A percentile compares a stretch with the other conserved stretches of the same genome.
phyloP scores from a whole-genome alignment of 805 yeast genomes.

The Saccharomycopsis sp. region DNA sequence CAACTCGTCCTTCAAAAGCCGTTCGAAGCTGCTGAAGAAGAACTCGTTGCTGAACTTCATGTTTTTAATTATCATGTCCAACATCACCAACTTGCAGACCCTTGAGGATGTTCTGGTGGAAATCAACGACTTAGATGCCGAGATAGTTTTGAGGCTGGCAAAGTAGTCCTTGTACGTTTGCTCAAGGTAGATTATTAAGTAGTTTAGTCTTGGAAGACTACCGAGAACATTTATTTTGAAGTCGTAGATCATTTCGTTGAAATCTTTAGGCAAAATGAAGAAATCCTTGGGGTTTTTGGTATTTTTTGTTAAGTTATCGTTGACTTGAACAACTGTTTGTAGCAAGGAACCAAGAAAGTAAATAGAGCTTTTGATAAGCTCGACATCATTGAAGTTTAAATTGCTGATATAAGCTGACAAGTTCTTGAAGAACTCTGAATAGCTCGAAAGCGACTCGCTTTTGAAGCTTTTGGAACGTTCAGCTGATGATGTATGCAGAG shows the following conservation, averaged over 20 bases:
- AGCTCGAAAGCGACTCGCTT: neutral
- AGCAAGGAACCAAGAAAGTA: slow-evolving; percentile 7
- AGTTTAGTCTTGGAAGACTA: neutral
- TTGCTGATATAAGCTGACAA: neutral
- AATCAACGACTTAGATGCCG: neutral
- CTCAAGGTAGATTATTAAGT: slow-evolving; percentile 1
- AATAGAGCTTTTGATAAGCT: neutral
- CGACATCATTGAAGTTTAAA: slow-evolving; percentile 1
- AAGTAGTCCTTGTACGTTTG: neutral
- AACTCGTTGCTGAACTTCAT: slow-evolving; percentile 2
- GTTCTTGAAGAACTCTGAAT: neutral
- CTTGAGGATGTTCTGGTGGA: slow-evolving; percentile 4
- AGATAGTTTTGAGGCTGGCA: neutral
- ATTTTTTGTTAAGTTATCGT: neutral
- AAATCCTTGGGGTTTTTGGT: neutral
- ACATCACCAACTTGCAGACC: slow-evolving; percentile 12
- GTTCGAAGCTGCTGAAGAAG: slow-evolving; percentile 5
- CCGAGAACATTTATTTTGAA: slow-evolving; percentile 1
- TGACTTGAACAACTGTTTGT: neutral
- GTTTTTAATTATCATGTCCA: slow-evolving; percentile 8
- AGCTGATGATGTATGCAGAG: neutral
- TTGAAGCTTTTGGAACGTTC: neutral
- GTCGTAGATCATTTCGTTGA: slow-evolving; percentile 6
- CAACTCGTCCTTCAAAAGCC: slow-evolving; percentile 10
- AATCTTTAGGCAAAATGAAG: slow-evolving; percentile 9